A percentile compares a stretch with the other conserved stretches of the same genome.
These are phyloP conservation scores for Fusarium sp. DNA, from an alignment of 2,329 filamentous ascomycete species.

Conservation along the genomic window DNA sequence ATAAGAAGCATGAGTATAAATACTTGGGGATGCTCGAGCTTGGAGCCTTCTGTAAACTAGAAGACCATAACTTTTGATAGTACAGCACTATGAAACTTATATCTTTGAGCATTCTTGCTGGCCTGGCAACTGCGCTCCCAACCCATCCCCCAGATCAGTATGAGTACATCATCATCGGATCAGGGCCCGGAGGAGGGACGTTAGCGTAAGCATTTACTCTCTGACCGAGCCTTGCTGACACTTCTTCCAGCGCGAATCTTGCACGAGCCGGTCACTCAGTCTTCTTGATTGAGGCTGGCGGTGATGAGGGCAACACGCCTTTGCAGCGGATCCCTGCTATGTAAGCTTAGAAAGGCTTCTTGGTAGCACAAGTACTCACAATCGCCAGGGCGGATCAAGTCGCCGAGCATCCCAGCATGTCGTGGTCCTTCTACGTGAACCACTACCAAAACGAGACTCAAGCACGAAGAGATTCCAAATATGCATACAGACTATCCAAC, in stretches of 20 bases:
- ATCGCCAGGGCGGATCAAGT: not conserved
- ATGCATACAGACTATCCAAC: slow-evolving; percentile 27
- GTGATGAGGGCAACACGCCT: slow-evolving; percentile 53
- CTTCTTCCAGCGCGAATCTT: slow-evolving; percentile 51
- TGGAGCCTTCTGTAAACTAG: fast-evolving
- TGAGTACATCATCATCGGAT: slow-evolving; percentile 67
- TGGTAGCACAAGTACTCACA: not conserved
- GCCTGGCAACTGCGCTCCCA: not conserved
- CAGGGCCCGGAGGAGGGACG: slow-evolving; percentile 62
- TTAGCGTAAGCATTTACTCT: slow-evolving; percentile 48
- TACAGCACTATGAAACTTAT: not conserved
- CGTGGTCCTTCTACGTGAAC: slow-evolving; percentile 68
- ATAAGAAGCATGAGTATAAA: not conserved
- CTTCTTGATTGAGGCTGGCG: slow-evolving; percentile 65
- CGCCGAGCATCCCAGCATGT: slow-evolving; percentile 26
- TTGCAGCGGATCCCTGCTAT: slow-evolving; percentile 5
- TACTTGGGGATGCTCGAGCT: fast-evolving
- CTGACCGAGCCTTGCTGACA: fast-evolving
- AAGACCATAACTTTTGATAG: not conserved
- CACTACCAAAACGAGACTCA: slow-evolving; percentile 55
- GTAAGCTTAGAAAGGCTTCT: not conserved
- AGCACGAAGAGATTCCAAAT: slow-evolving; percentile 32
- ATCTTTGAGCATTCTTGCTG: not conserved
- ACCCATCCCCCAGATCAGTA: slow-evolving; percentile 43
- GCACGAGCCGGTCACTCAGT: slow-evolving; percentile 63